Conservation (phyloP, 805 yeast species). For the Ogataea haglerorum region DNA sequence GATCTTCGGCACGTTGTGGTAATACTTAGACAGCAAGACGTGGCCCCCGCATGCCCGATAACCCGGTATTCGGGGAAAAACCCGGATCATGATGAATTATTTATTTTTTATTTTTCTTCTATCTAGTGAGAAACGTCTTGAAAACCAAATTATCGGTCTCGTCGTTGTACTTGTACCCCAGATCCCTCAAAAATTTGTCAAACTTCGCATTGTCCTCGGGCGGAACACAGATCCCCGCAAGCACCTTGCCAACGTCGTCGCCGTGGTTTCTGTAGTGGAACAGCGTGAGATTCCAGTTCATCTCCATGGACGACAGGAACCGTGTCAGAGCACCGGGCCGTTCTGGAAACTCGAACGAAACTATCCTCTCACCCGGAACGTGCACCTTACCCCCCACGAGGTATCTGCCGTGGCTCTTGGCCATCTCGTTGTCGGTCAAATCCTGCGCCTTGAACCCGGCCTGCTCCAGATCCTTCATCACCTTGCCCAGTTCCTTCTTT, state of each 20-base stretch:
- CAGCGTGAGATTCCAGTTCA: constrained; percentile 86
- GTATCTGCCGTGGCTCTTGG: constrained; percentile 94
- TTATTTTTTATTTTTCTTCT: neutral
- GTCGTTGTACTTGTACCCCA: constrained; percentile 75
- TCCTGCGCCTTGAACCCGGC: constrained; percentile 75
- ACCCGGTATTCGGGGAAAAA: neutral
- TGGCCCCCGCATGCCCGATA: neutral
- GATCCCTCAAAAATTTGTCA: constrained; percentile 59
- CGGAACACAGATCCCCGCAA: constrained; percentile 89
- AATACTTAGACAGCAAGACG: neutral
- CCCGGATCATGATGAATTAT: too few relatives aligned
- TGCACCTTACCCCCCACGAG: constrained; percentile 87
- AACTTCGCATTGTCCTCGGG: constrained; percentile 61
- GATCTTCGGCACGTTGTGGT: neutral
- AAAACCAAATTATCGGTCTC: constrained; percentile 88
- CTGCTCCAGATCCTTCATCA: constrained; percentile 54
- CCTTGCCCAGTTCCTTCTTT: constrained; percentile 64
- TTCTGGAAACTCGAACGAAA: constrained; percentile 93
- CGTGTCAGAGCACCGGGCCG: constrained; percentile 90
- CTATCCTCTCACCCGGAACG: constrained; percentile 70
- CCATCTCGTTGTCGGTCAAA: constrained; percentile 88
- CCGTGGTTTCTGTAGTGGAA: constrained; percentile 98
- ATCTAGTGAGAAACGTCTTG: constrained; percentile 56
- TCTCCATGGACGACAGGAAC: constrained; percentile 67
- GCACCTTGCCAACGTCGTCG: constrained; percentile 86